Evolutionary conservation across 371 early-diverging fungal genomes (phyloP).

Genomic region (Vairimorpha ceranae): DNA sequence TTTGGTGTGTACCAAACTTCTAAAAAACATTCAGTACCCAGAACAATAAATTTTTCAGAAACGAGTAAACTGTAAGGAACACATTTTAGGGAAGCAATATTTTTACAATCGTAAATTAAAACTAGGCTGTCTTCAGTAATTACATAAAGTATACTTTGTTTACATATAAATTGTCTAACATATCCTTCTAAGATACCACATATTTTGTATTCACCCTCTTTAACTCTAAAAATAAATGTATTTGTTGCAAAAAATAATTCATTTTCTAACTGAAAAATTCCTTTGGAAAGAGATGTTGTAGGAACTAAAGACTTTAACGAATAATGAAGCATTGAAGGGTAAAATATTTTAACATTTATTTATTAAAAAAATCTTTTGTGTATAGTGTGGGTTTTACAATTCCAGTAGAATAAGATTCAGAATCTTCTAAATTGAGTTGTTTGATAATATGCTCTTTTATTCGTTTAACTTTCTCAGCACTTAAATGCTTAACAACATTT

Average conservation of each 20-base stretch:
- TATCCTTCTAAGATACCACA: neutral
- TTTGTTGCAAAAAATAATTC: conserved; percentile 39
- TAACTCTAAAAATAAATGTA: conserved; percentile 29
- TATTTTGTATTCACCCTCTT: neutral
- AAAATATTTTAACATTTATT: neutral
- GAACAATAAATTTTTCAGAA: conserved; percentile 23
- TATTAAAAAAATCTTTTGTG: conserved; percentile 4
- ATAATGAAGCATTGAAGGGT: conserved; percentile 26
- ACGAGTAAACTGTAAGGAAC: neutral
- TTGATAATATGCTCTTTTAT: conserved; percentile 4
- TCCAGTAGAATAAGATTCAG: neutral
- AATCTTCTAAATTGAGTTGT: neutral
- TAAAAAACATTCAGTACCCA: conserved; percentile 12
- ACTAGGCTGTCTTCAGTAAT: conserved; percentile 32
- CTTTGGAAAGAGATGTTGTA: conserved; percentile 34
- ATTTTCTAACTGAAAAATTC: conserved; percentile 8
- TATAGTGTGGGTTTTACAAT: conserved; percentile 6
- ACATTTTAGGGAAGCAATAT: conserved; percentile 16
- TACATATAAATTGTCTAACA: conserved; percentile 5
- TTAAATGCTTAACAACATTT: neutral
- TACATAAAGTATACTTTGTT: conserved; percentile 5
- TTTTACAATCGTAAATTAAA: conserved; percentile 25
- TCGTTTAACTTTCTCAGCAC: neutral
- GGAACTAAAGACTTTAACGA: conserved; percentile 37
- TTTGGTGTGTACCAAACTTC: conserved; percentile 51